Evolutionary conservation across 176 grass and related monocot genomes (phyloP), one percentile per base, ranked within the genome.

Genomic region (Raddia guianensis): DNA sequence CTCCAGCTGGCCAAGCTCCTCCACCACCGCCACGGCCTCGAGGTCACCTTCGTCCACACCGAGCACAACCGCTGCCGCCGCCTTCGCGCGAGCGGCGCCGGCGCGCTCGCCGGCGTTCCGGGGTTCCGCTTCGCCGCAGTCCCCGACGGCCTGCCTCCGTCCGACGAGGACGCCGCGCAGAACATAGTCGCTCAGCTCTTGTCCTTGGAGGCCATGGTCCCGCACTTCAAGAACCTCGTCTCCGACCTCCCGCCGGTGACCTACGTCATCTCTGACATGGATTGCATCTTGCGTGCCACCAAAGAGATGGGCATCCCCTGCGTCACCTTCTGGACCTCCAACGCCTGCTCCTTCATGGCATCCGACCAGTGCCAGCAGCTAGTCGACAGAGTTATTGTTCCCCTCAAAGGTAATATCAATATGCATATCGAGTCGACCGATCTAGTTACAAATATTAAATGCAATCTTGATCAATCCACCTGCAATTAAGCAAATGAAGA

Each of bases 11-110:
- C 83, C 66, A 78, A 85, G 46, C 9, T 85, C 43, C 67, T 85
- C 33, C 66, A 55, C 52, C 40, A 72, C 68, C 43, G 33, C 66
- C 52, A 80, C 49, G 79, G 79, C 10, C 75, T 90, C 58, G 47
- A 53, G 57, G 49, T 92, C 66, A 92, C 90, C 66, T 92, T 89
- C 77, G 75, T 92, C 81, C 86, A 84, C 90, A 75, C 83, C 18
- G 65, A 89, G 70, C 86, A 74, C 71, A 89, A 87, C 68, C 87
- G 73, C 53, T 53, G 61, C 9, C 63, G 75, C 53, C 65, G 80
- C 61, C 58, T 61, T 49, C 44, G 61, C 50, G 21, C 63, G 5
- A 21, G 63, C 1, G 46, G 21, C 44, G 0, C 70, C 45, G 11
- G 1, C 54, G 84, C 20, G 44, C 52, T 66, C 7, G 44, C 43